phyloP scores from a whole-genome alignment of 2,329 filamentous ascomycete genomes.

The Verruconis gallopava region DNA sequence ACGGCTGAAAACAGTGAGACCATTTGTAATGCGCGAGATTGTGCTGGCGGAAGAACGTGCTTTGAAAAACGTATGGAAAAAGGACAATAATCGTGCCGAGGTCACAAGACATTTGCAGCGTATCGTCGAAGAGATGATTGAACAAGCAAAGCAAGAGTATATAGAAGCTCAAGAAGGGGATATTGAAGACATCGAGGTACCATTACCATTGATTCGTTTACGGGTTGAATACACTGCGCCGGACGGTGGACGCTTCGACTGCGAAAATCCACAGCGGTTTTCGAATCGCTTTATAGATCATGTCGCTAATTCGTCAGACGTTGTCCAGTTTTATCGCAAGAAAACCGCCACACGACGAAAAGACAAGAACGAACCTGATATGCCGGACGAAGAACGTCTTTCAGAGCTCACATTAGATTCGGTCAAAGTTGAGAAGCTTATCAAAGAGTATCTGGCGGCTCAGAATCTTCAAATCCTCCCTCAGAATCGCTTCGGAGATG shows the following conservation, averaged over 20 bases:
- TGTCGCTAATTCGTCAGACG: conserved; percentile 88
- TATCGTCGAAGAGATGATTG: conserved; percentile 77
- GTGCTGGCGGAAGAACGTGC: conserved; percentile 60
- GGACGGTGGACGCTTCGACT: conserved; percentile 74
- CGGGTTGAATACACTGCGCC: conserved; percentile 83
- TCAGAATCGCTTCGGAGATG: conserved; percentile 84
- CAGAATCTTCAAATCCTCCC: conserved; percentile 89
- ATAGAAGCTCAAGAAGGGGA: conserved; percentile 55
- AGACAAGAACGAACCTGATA: conserved; percentile 38
- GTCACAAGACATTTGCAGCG: conserved; percentile 64
- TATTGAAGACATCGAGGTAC: conserved; percentile 47
- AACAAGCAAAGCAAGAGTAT: conserved; percentile 74
- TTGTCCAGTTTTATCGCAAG: conserved; percentile 84
- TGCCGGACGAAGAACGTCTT: conserved; percentile 52
- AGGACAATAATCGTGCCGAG: conserved; percentile 70
- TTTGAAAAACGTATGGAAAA: conserved; percentile 65
- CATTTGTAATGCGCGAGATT: conserved; percentile 79
- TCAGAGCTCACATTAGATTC: conserved; percentile 53
- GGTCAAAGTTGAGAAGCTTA: conserved; percentile 78
- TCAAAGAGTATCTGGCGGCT: conserved; percentile 72
- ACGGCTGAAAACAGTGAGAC: conserved; percentile 74
- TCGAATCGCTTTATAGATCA: conserved; percentile 83
- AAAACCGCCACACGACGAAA: conserved; percentile 47
- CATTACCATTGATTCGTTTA: conserved; percentile 73
- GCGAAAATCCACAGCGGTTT: conserved; percentile 91